Base-by-base conservation (phyloP, 306 rosid species). In the Spatholobus suberectus region DNA sequence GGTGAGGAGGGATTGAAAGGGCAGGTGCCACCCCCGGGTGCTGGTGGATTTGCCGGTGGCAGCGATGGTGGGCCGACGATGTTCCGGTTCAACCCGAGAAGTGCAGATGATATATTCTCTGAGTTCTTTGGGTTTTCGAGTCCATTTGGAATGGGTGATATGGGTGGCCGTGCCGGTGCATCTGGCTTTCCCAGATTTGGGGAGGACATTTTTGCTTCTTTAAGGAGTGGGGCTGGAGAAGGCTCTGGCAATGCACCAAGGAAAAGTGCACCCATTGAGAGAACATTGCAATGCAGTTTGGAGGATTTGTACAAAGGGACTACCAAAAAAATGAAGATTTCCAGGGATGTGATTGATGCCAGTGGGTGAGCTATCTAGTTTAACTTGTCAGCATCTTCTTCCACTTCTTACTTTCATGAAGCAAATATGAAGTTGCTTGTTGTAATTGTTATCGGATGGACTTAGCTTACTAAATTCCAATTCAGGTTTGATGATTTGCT, bases 1-100 rank as follows among this genome's bases (percentile, higher is more conserved):
- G 98, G 98, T 21, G 98, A 95, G 89, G 98, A 95, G 82, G 98
- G 94, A 3, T 84, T 95, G 92, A 93, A 89, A 82, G 95, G 91
- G 46, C 91, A 87, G 47, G 84, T 73, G 62, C 98, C 97, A 23
- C 97, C 93, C 3, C 90, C 94, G 0, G 95, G 91, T 54, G 83
- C 95, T 0, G 87, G 91, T 21, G 94, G 88, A 21, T 88, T 81
- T 59, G 18, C 95, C 5, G 79, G 81, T n/a, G 91, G 78, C 20
- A 46, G 58, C 0, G 91, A 85, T 17, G 93, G 91, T 0, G 91
- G 93, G 3, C 87, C 93, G n/a, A 85, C 94, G 3, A 84, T 4
- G 76, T 94, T 91, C 76, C 86, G 89, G 81, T 90, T 91, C 83
- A 88, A 93, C 20, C 86, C 94, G 3, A 84, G 94, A 80, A 91